Conservation (phyloP, 2,329 filamentous ascomycete species). For the Calonectria fujianensis region DNA sequence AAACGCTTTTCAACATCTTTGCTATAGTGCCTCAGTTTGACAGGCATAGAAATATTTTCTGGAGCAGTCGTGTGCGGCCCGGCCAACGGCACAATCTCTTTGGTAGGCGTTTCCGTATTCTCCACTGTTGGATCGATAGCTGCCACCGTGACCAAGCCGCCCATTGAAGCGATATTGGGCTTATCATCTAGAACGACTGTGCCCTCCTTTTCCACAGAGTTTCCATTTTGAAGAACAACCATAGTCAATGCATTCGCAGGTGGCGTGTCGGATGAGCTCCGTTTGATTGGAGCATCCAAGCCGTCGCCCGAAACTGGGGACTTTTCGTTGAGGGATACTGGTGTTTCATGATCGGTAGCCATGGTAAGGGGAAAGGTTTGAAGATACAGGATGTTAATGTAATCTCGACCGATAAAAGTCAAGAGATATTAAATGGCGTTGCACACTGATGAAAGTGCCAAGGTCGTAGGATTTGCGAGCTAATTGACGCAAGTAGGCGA, state of each 20-base stretch:
- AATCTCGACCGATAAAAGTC: neutral
- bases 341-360: neutral
- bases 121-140: neutral
- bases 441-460: neutral
- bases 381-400: neutral
- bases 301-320: neutral
- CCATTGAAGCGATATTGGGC: too few species aligned
- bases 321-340: neutral
- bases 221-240: neutral
- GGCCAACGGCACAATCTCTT: neutral
- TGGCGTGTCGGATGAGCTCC: neutral
- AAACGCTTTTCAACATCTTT: neutral
- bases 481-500: neutral
- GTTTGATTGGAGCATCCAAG: neutral
- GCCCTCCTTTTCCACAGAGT: neutral
- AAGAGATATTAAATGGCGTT: neutral
- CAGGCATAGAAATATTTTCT: too few species aligned
- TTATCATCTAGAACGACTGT: too few species aligned
- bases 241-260: neutral
- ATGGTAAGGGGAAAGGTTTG: neutral
- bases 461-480: neutral
- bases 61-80: neutral
- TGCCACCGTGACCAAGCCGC: too few species aligned
- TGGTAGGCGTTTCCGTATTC: neutral
- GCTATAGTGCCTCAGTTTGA: neutral